Conservation (phyloP, 176 grass and related monocot genomes). For the Musa schizocarpa region DNA sequence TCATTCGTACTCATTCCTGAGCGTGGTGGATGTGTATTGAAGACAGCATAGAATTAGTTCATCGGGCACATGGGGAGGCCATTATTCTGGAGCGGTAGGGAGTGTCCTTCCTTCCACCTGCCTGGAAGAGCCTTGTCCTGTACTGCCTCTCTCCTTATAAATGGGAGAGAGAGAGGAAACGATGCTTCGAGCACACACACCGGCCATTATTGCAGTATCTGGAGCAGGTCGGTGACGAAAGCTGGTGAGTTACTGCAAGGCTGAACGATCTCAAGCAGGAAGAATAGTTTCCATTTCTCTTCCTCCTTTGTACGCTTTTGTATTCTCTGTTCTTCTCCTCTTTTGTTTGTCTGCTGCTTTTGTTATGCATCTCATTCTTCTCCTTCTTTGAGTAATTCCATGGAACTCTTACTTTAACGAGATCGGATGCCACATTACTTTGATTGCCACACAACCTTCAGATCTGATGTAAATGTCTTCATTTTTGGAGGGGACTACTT, state of each 20-base stretch:
- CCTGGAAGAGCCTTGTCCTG: neutral
- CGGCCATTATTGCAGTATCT: neutral
- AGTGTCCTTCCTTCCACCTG: neutral
- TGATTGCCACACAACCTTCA: no score
- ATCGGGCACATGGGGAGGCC: neutral
- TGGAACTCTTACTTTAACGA: no score
- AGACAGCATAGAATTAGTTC: neutral
- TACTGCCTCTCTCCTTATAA: neutral
- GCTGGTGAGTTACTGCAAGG: neutral
- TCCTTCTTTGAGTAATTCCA: no score
- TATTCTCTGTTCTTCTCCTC: neutral
- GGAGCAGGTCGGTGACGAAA: neutral
- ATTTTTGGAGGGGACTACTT: no score
- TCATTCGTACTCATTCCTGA: no score
- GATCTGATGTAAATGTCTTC: no score
- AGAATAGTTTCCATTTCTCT: neutral
- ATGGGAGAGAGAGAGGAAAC: neutral
- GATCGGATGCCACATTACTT: no score
- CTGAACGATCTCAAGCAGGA: neutral
- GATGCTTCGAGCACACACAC: no score
- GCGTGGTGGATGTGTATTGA: no score
- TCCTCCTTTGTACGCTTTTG: neutral
- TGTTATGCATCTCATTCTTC: neutral
- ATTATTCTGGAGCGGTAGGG: neutral
- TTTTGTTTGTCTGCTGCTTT: neutral